phyloP scores from a whole-genome alignment of 192 early-diverging fungal species.

The Hyaloraphidium curvatum region DNA sequence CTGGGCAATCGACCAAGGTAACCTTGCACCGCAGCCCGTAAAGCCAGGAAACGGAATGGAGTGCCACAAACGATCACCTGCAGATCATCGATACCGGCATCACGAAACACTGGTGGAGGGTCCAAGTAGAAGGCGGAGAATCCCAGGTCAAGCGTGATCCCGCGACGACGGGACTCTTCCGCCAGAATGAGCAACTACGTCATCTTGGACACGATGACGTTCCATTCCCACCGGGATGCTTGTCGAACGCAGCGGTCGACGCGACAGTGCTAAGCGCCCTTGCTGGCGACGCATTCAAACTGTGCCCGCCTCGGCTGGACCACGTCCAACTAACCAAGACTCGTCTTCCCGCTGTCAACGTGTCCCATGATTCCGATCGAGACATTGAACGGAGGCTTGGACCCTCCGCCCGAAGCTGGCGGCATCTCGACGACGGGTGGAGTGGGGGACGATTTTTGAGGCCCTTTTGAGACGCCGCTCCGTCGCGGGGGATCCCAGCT shows the following conservation, averaged over 20 bases:
- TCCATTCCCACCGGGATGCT: slow-evolving; percentile 2
- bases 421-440: too few relatives aligned
- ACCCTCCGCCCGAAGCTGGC: too few relatives aligned
- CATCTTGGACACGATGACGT: background rate
- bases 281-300: background rate
- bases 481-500: too few relatives aligned
- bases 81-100: background rate
- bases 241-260: slow-evolving; percentile 2
- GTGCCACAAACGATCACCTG: too few relatives aligned
- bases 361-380: background rate
- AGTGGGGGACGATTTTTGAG: too few relatives aligned
- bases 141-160: slow-evolving; percentile 1
- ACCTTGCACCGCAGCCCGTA: too few relatives aligned
- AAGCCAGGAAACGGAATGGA: too few relatives aligned
- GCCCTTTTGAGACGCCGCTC: too few relatives aligned
- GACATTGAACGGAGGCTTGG: too few relatives aligned
- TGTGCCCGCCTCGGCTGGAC: background rate
- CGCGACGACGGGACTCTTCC: background rate
- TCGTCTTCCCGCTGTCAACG: background rate
- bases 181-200: background rate
- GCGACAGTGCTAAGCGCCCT: background rate
- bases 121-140: slow-evolving; percentile 1
- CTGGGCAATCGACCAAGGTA: background rate
- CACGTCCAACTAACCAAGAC: background rate
- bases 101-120: background rate